Evolutionary conservation across 108 stramenopile genomes (phyloP).

Genomic region (Asterionellopsis glacialis): DNA sequence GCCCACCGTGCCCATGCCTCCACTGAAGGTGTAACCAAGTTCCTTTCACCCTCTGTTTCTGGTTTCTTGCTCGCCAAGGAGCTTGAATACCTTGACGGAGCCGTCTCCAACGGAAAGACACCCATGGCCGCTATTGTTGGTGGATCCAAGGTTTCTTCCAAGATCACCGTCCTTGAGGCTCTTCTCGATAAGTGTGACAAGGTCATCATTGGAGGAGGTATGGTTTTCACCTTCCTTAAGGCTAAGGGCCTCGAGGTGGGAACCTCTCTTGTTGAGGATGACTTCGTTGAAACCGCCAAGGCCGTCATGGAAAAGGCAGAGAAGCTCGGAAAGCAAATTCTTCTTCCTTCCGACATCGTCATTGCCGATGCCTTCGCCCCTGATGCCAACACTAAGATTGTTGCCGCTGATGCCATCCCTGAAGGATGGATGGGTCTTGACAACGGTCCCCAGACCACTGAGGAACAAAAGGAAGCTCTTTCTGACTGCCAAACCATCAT

Average conservation of each 20-base stretch:
- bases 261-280: conserved; percentile 95
- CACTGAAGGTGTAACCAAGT: conserved; percentile 98
- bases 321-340: conserved; percentile 87
- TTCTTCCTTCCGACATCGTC: conserved; percentile 94
- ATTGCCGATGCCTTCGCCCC: conserved; percentile 88
- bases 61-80: conserved; percentile 98
- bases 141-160: conserved; percentile 99
- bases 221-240: conserved; percentile 99
- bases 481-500: conserved; percentile 85
- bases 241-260: conserved; percentile 93
- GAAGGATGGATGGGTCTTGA: conserved; percentile 99
- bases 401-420: conserved; percentile 85
- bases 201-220: conserved; percentile 98
- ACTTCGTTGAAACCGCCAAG: conserved; percentile 96
- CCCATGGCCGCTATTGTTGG: conserved; percentile 99
- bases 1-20: conserved; percentile 99
- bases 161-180: conserved; percentile 98
- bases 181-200: conserved; percentile 99
- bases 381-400: conserved; percentile 87
- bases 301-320: conserved; percentile 90
- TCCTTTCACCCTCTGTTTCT: conserved; percentile 81
- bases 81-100: conserved; percentile 97
- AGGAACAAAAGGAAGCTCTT: conserved; percentile 85
- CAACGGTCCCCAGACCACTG: conserved; percentile 90
- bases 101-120: conserved; percentile 91